These are phyloP conservation scores for Priceomyces castillae DNA, from an alignment of 805 yeast genomes.

Conservation along the genomic window DNA sequence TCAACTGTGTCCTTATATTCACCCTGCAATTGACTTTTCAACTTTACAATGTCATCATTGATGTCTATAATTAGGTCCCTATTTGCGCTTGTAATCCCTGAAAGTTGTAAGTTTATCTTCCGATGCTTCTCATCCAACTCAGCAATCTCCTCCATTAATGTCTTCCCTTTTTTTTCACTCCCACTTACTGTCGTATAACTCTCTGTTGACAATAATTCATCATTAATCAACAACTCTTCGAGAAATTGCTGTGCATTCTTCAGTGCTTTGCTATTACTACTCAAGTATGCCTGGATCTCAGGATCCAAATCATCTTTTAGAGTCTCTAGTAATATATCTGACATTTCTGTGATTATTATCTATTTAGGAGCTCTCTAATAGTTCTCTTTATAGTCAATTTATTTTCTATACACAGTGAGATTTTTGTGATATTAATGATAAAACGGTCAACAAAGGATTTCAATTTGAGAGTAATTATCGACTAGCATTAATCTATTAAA, in stretches of 20 bases:
- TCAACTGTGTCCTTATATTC: constrained; percentile 17
- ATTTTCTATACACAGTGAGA: neutral
- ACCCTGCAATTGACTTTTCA: constrained; percentile 24
- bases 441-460: neutral
- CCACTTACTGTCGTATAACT: constrained; percentile 35
- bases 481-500: neutral
- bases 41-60: constrained; percentile 31
- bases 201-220: constrained; percentile 46
- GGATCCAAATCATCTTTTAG: constrained; percentile 28
- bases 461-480: neutral
- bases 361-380: neutral
- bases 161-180: constrained; percentile 15
- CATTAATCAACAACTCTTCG: constrained; percentile 45
- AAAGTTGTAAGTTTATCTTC: constrained; percentile 44
- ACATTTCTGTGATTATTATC: constrained; percentile 1
- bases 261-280: constrained; percentile 17
- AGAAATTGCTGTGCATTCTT: constrained; percentile 29
- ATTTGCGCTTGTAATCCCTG: constrained; percentile 35
- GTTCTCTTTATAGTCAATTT: neutral
- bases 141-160: constrained; percentile 68
- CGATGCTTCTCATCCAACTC: constrained; percentile 62
- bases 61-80: constrained; percentile 48
- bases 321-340: constrained; percentile 29
- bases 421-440: constrained; percentile 3
- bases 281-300: constrained; percentile 16